Percentiles rank a stretch among this genome's conserved stretches.
Evolutionary conservation across 805 yeast species (phyloP).

Genomic region (Pichia heedii): DNA sequence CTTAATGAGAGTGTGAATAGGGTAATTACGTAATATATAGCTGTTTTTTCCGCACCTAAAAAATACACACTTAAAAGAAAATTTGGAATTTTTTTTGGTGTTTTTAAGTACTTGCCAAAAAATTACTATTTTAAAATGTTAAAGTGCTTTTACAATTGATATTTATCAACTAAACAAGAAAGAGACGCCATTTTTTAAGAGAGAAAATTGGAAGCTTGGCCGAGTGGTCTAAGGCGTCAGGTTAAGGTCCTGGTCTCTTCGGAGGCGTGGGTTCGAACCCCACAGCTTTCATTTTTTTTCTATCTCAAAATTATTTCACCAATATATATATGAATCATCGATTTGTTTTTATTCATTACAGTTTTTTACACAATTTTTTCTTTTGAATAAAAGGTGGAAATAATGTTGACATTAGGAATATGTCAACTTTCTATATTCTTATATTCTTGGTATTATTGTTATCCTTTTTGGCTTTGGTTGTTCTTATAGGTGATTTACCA

Average conservation of each 20-base stretch:
- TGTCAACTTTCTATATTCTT: neutral
- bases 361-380: neutral
- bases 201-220: conserved; percentile 31
- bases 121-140: too few relatives aligned
- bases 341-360: neutral
- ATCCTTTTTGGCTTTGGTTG: conserved; percentile 18
- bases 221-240: conserved; percentile 36
- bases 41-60: too few relatives aligned
- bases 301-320: neutral
- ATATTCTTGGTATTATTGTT: conserved; percentile 7
- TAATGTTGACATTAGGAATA: neutral
- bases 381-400: neutral
- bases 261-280: conserved; percentile 87
- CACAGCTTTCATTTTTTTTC: conserved; percentile 52
- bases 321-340: neutral
- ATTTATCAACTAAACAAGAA: neutral
- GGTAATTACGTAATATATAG: too few relatives aligned
- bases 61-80: too few relatives aligned
- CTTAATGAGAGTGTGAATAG: too few relatives aligned
- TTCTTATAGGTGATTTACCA: conserved; percentile 44
- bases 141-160: neutral
- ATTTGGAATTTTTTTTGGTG: too few relatives aligned
- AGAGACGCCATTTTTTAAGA: neutral
- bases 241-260: conserved; percentile 64
- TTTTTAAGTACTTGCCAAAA: too few relatives aligned